Evolutionary conservation across 2,329 filamentous ascomycete genomes (phyloP).

Genomic region (Penicillium sp.): DNA sequence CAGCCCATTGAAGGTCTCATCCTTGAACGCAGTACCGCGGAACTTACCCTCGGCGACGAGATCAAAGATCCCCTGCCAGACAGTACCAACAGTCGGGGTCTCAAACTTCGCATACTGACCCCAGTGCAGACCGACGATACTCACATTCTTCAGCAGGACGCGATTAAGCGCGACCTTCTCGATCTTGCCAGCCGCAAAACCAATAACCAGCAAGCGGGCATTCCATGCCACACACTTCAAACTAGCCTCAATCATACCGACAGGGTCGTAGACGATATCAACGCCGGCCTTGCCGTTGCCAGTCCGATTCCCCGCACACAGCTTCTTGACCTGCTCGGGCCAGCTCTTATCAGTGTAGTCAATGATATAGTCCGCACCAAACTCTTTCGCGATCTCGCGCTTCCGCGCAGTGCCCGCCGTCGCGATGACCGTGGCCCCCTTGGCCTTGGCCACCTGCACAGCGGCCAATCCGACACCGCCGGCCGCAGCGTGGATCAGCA

Average conservation of each 20-base stretch:
- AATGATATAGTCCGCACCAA: constrained; percentile 78
- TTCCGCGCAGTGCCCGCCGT: constrained; percentile 80
- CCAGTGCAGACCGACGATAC: constrained; percentile 86
- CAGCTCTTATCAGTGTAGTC: constrained; percentile 71
- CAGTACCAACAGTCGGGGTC: constrained; percentile 61
- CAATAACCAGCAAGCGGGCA: constrained; percentile 78
- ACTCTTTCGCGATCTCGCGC: constrained; percentile 69
- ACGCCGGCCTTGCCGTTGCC: constrained; percentile 65
- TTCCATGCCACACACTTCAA: constrained; percentile 95
- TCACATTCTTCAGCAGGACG: constrained; percentile 89
- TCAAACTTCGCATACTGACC: constrained; percentile 75
- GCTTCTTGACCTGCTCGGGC: constrained; percentile 65
- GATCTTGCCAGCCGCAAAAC: constrained; percentile 79
- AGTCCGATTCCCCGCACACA: constrained; percentile 53
- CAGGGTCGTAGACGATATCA: constrained; percentile 92
- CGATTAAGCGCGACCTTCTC: constrained; percentile 92
- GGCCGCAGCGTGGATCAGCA: constrained; percentile 86
- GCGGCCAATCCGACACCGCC: constrained; percentile 88
- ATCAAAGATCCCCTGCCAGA: constrained; percentile 79
- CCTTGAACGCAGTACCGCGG: constrained; percentile 73
- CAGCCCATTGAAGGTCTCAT: constrained; percentile 75
- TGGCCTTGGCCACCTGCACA: constrained; percentile 89
- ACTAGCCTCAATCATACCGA: constrained; percentile 79
- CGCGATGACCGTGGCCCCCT: constrained; percentile 86
- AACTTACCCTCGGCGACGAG: constrained; percentile 76